Percentiles rank a stretch among this genome's conserved stretches.
Evolutionary conservation across 2,329 filamentous ascomycete species (phyloP).

Genomic region (Byssochlamys sp.): DNA sequence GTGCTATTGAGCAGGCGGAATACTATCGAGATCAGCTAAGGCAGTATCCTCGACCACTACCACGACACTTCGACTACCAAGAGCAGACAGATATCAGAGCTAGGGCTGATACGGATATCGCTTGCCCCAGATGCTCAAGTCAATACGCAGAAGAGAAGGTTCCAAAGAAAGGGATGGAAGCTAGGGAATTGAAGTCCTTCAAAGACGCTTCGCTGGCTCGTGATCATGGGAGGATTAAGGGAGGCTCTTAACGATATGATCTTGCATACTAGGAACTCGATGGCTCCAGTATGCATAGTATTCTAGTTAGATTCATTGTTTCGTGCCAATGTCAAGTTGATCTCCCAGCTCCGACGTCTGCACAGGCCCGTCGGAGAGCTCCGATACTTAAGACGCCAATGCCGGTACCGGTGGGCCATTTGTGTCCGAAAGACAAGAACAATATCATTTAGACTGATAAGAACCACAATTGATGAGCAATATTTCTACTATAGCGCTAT

Average conservation of each 20-base stretch:
- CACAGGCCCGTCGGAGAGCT: neutral
- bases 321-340: neutral
- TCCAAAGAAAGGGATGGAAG: neutral
- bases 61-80: neutral
- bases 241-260: neutral
- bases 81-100: neutral
- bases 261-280: neutral
- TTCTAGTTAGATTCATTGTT: too few relatives aligned
- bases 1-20: conserved; percentile 2
- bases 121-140: neutral
- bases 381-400: neutral
- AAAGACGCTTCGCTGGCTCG: neutral
- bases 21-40: conserved; percentile 1
- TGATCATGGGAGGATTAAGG: neutral
- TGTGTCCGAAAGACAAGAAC: neutral
- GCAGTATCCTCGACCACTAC: neutral
- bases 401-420: neutral
- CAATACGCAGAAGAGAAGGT: neutral
- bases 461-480: neutral
- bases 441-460: neutral
- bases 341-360: neutral
- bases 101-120: neutral
- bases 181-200: neutral
- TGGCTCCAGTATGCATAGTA: neutral
- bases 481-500: neutral